Percentiles rank a stretch among this genome's conserved stretches.
These are phyloP conservation scores for Penicillium sp. DNA, from an alignment of 2,329 filamentous ascomycete species.

Conservation along the genomic window DNA sequence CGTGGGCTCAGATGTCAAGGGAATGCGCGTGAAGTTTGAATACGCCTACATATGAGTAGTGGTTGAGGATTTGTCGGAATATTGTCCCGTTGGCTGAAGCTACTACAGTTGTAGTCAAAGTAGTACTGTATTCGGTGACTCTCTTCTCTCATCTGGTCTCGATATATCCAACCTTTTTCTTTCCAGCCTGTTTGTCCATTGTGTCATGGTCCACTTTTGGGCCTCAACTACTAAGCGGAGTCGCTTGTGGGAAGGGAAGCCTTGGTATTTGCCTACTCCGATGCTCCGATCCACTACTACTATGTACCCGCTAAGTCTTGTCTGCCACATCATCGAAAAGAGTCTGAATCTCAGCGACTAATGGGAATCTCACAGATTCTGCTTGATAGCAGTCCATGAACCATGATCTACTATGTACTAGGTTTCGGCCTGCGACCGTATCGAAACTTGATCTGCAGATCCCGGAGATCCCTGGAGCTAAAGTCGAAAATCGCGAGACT, in stretches of 20 bases:
- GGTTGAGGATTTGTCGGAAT: too few relatives aligned
- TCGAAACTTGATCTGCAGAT: not conserved
- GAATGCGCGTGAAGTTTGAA: not conserved
- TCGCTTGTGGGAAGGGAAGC: not conserved
- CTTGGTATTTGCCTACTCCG: not conserved
- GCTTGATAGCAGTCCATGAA: not conserved
- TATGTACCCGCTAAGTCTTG: not conserved
- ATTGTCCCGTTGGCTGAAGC: not conserved
- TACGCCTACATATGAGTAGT: not conserved
- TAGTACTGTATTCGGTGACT: not conserved
- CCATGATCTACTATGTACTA: not conserved
- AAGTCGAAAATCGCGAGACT: not conserved
- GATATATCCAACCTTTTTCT: not conserved
- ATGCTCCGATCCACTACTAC: not conserved
- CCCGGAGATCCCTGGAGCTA: too few relatives aligned
- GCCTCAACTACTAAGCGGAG: constrained; percentile 3
- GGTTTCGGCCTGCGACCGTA: not conserved
- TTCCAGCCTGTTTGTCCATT: not conserved
- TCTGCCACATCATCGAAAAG: not conserved
- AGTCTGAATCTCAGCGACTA: not conserved
- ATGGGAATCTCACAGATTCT: too few relatives aligned
- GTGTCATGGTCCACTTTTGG: constrained; percentile 1
- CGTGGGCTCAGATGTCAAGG: not conserved
- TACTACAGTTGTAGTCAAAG: not conserved
- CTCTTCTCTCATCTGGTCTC: not conserved